These are phyloP conservation scores for Orobanche coerulescens DNA, from an alignment of 257 asterid genomes.

Conservation along the genomic window DNA sequence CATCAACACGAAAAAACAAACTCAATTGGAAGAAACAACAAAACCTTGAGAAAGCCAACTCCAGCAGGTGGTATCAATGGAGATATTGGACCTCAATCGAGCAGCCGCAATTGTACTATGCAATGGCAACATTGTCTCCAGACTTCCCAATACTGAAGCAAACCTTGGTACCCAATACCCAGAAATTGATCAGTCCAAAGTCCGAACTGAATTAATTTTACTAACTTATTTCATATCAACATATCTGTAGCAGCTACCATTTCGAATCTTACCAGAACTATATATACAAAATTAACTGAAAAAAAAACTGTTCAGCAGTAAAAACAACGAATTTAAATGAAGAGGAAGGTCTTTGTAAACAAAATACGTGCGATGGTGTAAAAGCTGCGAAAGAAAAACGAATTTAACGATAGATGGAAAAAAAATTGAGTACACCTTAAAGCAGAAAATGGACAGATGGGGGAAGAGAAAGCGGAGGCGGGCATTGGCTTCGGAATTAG, in stretches of 20 bases:
- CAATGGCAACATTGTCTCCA: constrained; percentile 50
- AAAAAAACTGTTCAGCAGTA: not conserved
- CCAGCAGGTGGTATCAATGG: constrained; percentile 45
- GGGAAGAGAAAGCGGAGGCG: constrained; percentile 23
- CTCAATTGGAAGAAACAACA: not conserved
- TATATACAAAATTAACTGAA: too few species aligned
- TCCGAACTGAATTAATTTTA: not conserved
- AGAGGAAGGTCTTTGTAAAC: too few species aligned
- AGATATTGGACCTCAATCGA: constrained; percentile 50
- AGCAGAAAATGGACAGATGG: constrained; percentile 20
- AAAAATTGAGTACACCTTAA: constrained; percentile 27
- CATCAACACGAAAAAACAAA: not conserved
- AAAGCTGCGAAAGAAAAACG: not conserved
- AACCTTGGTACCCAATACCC: constrained; percentile 25
- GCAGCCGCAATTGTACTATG: constrained; percentile 53
- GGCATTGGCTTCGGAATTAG: constrained; percentile 26
- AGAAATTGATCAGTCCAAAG: not conserved
- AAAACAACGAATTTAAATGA: too few species aligned
- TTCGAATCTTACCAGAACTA: not conserved
- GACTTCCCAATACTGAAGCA: constrained; percentile 32
- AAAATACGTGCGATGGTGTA: too few species aligned
- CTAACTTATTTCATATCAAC: not conserved
- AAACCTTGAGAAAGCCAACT: constrained; percentile 56
- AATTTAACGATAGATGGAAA: not conserved
- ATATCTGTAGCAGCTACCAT: too few species aligned